A percentile compares a stretch with the other conserved stretches of the same genome.
Evolutionary conservation across 225 moss, liverwort and hornwort genomes (phyloP).

Genomic region (Neckera pumila): DNA sequence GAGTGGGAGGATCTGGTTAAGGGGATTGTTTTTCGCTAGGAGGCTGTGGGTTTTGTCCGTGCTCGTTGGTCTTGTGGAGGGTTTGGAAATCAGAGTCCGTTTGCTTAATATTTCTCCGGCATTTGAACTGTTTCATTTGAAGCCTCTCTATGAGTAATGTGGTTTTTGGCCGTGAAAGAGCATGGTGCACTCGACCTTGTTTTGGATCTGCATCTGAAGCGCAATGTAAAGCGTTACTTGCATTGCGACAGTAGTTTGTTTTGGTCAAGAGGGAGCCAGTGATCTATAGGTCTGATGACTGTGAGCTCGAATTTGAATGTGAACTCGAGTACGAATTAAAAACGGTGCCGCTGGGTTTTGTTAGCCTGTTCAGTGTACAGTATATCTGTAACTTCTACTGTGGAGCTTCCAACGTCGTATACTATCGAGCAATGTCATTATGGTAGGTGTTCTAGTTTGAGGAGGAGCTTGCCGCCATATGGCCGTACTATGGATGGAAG

Average conservation of each 20-base stretch:
- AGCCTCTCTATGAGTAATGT: neutral
- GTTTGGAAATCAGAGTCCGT: neutral
- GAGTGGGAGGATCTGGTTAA: neutral
- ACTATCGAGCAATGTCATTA: neutral
- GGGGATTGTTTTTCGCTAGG: neutral
- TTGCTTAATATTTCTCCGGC: neutral
- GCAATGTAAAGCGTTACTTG: neutral
- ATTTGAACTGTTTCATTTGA: neutral
- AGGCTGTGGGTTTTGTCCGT: slow-evolving; percentile 4
- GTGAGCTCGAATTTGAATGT: neutral
- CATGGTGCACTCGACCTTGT: neutral
- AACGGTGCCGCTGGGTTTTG: neutral
- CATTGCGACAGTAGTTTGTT: neutral
- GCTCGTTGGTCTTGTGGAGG: slow-evolving; percentile 4
- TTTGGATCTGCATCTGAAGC: neutral
- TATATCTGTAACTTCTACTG: neutral
- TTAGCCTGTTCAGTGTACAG: neutral
- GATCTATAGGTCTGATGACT: neutral
- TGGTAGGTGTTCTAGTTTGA: neutral
- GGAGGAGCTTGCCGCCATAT: neutral
- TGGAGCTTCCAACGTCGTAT: neutral
- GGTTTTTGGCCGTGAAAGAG: neutral
- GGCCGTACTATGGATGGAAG: neutral
- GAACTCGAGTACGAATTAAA: neutral
- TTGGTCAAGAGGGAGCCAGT: neutral